A percentile compares a stretch with the other conserved stretches of the same genome.
These are phyloP conservation scores for Colletotrichum plurivorum DNA, from an alignment of 2,329 filamentous ascomycete genomes.

Conservation along the genomic window DNA sequence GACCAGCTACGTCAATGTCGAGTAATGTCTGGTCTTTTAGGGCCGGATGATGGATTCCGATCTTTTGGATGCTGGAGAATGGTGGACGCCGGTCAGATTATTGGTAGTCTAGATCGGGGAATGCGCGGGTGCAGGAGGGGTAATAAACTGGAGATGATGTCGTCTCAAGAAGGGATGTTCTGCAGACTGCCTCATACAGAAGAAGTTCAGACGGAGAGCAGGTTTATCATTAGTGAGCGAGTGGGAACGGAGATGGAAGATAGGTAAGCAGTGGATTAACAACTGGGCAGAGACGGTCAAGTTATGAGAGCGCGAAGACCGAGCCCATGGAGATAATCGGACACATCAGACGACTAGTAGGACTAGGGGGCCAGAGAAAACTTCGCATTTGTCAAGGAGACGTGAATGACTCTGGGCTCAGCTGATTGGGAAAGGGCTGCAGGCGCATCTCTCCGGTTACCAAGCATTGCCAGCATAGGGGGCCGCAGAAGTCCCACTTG, in stretches of 20 bases:
- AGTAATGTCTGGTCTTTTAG: constrained; percentile 6
- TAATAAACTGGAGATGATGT: constrained; percentile 36
- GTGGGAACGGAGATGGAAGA: constrained; percentile 5
- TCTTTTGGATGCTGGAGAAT: constrained; percentile 8
- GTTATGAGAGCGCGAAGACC: constrained; percentile 16
- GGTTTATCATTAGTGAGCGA: constrained; percentile 25
- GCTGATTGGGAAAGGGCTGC: constrained; percentile 28
- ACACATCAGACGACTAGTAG: not conserved
- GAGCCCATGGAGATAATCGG: constrained; percentile 10
- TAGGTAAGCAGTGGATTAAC: constrained; percentile 16
- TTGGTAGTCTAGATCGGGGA: constrained; percentile 19
- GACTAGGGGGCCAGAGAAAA: not conserved
- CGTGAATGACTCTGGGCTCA: constrained; percentile 33
- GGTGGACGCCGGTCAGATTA: constrained; percentile 26
- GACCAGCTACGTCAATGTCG: constrained; percentile 31
- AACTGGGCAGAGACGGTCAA: not conserved
- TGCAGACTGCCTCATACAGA: no score
- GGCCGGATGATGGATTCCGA: not conserved
- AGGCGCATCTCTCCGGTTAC: constrained; percentile 35
- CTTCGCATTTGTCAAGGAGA: constrained; percentile 24
- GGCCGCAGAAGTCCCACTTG: constrained; percentile 35
- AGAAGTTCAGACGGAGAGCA: constrained; percentile 11
- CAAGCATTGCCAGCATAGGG: constrained; percentile 18
- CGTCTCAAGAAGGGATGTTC: constrained; percentile 22
- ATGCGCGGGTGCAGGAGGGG: constrained; percentile 19